Evolutionary conservation across 129 eudicot species (phyloP).

Genomic region (Lactuca saligna): DNA sequence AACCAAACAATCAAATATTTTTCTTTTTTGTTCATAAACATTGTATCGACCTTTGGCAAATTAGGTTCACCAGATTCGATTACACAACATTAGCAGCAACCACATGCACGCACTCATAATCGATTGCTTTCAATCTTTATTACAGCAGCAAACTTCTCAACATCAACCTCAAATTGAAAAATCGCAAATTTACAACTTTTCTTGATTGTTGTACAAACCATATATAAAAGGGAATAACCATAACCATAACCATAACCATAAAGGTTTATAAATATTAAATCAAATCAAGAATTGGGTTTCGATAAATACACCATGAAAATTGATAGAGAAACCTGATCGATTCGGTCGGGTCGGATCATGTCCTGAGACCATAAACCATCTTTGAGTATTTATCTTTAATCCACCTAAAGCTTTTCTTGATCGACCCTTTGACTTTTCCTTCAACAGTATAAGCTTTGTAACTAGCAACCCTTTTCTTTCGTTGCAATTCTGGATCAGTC

Average conservation of each 20-base stretch:
- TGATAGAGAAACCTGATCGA: not conserved
- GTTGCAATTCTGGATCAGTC: constrained; percentile 63
- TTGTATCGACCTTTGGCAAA: too few species aligned
- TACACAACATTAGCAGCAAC: not conserved
- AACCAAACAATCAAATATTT: too few species aligned
- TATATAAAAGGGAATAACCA: not conserved
- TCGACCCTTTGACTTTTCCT: constrained; percentile 69
- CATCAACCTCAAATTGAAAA: constrained; percentile 3
- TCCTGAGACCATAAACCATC: constrained; percentile 44
- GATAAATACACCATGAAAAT: constrained; percentile 3
- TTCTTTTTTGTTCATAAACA: too few species aligned
- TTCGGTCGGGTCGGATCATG: not conserved
- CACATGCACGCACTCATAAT: not conserved
- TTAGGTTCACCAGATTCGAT: too few species aligned
- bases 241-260: constrained; percentile 4
- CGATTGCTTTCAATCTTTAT: not conserved
- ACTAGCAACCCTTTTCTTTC: constrained; percentile 77
- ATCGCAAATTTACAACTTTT: not conserved
- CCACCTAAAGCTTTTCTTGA: constrained; percentile 79
- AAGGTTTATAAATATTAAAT: not conserved
- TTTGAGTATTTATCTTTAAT: constrained; percentile 50
- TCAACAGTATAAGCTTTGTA: constrained; percentile 68
- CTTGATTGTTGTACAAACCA: not conserved
- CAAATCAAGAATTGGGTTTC: not conserved
- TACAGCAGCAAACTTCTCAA: not conserved